Evolutionary conservation across 2,329 filamentous ascomycete genomes (phyloP), one percentile per base, ranked within the genome.

Genomic region (Curvularia sp.): DNA sequence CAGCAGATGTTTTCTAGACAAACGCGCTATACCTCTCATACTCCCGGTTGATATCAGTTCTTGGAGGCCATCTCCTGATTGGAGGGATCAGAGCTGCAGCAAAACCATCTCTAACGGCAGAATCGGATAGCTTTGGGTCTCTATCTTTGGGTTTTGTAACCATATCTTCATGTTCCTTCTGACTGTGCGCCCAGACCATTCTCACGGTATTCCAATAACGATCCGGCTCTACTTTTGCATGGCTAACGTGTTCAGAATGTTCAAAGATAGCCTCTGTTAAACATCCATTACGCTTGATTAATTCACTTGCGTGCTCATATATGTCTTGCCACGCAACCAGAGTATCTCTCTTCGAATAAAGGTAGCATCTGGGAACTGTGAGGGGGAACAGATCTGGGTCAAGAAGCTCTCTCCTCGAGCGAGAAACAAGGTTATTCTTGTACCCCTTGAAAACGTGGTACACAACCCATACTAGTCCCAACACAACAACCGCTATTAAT

Each of bases 281-380:
- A 46, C 26, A 46, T 46, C 43, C 26, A 46, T 46, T n/a, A 2
- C 15, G 26, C 43, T 38, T 49, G 2, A 50, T 39, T 10, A 39
- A 50, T 5, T 38, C 48, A n/a, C 22, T 26, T 10, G 33, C 48
- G 26, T 50, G 33, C 31, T 39, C 33, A 18, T 50, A 28, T 24
- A 50, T 41, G 18, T 50, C 48, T 39, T 50, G 30, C 31, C 33
- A 50, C n/a, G 18, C 18, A 26, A 50, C 33, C 18, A 50, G n/a
- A 1, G 48, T 9, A 26, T 50, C 48, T 3, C 31, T 39, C 7
- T 38, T 50, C 12, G 20, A 50, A 18, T 50, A 50, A 10, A 50
- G 48, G 28, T 50, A 50, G 48, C 48, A 50, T 28, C 48, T 38
- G 2, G 20, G 48, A 50, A 39, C 18, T 15, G 18, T 39, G 10